Evolutionary conservation across 1,139 yeast genomes (phyloP).

Genomic region (Candida pseudoviswanathii): DNA sequence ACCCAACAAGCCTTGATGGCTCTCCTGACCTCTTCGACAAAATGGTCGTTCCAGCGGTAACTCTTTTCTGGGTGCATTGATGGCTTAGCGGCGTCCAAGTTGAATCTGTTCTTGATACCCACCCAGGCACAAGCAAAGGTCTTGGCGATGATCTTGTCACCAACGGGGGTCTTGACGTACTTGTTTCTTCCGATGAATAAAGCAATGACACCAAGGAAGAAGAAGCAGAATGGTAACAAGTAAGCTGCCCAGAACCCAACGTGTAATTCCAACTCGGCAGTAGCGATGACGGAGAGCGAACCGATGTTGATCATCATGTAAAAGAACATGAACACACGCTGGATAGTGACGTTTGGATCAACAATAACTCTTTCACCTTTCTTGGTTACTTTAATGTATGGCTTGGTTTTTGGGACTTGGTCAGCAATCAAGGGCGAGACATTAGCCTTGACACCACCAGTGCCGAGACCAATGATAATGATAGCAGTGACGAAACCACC

Average conservation of each 20-base stretch:
- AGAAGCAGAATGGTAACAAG: slow-evolving; percentile 65
- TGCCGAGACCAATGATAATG: slow-evolving; percentile 70
- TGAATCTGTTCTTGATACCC: slow-evolving; percentile 49
- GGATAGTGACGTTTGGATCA: slow-evolving; percentile 43
- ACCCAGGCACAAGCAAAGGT: slow-evolving; percentile 51
- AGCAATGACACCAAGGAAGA: slow-evolving; percentile 56
- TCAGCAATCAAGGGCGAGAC: slow-evolving; percentile 79
- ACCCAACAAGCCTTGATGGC: slow-evolving; percentile 63
- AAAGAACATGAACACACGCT: slow-evolving; percentile 44
- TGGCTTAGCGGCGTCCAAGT: slow-evolving; percentile 58
- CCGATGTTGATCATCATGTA: slow-evolving; percentile 45
- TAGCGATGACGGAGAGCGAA: slow-evolving; percentile 41
- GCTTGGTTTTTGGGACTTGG: slow-evolving; percentile 52
- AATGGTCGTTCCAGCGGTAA: slow-evolving; percentile 59
- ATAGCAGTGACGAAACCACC: slow-evolving; percentile 62
- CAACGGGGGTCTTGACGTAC: slow-evolving; percentile 62
- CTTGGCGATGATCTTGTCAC: slow-evolving; percentile 61
- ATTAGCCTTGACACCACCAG: slow-evolving; percentile 81
- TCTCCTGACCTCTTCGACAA: slow-evolving; percentile 63
- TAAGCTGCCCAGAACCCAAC: slow-evolving; percentile 47
- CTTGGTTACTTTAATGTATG: slow-evolving; percentile 33
- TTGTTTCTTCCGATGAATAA: slow-evolving; percentile 58
- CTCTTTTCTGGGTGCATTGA: slow-evolving; percentile 40
- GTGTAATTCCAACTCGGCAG: slow-evolving; percentile 37
- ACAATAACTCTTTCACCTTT: slow-evolving; percentile 39